These are phyloP conservation scores for Cyclanthera cordifolia DNA, from an alignment of 306 rosid species.

Conservation along the genomic window DNA sequence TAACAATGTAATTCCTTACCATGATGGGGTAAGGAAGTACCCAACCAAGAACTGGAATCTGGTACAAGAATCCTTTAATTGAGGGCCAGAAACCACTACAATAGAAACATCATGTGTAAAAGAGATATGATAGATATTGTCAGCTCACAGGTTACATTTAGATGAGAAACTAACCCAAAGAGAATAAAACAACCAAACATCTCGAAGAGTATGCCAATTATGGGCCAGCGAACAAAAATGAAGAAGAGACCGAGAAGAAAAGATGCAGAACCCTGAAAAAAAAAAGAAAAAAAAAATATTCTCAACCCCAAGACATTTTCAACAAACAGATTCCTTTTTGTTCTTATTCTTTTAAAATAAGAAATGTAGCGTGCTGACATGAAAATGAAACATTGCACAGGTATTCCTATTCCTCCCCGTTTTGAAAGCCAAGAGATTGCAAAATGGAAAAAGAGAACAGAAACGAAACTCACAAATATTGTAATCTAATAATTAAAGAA, in stretches of 20 bases:
- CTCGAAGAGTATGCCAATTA: constrained; percentile 69
- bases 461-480: not conserved
- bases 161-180: constrained; percentile 56
- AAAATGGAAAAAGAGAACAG: not conserved
- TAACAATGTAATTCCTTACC: constrained; percentile 42
- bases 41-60: constrained; percentile 83
- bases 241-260: constrained; percentile 82
- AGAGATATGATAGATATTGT: not conserved
- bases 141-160: constrained; percentile 4
- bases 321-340: not conserved
- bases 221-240: constrained; percentile 85
- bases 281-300: not conserved
- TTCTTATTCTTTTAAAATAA: not conserved
- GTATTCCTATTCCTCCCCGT: not conserved
- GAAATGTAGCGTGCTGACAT: not conserved
- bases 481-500: not conserved
- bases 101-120: not conserved
- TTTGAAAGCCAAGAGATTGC: not conserved
- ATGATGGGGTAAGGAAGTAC: constrained; percentile 45
- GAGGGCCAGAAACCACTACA: constrained; percentile 80
- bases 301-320: constrained; percentile 7
- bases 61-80: constrained; percentile 55
- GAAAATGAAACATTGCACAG: not conserved
- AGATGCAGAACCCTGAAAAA: constrained; percentile 73
- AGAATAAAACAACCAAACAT: constrained; percentile 60